These are phyloP conservation scores for Diplotaxis tenuifolia DNA, from an alignment of 345 rosid genomes.

Conservation along the genomic window DNA sequence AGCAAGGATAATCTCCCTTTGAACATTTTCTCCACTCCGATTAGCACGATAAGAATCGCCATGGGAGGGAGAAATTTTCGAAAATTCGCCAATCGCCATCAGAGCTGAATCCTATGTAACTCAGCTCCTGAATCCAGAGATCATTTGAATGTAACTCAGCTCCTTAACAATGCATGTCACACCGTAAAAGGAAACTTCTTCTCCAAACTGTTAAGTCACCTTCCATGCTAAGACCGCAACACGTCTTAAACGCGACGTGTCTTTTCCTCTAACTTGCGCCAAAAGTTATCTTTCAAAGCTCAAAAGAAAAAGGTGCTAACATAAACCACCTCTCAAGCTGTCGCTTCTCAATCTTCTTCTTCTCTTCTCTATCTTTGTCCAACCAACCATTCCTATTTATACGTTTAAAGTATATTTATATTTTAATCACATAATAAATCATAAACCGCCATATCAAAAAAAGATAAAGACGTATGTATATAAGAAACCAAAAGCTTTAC, in stretches of 20 bases:
- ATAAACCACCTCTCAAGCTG: conserved; percentile 35
- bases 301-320: conserved; percentile 35
- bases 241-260: conserved; percentile 52
- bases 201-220: conserved; percentile 31
- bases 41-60: too few species aligned
- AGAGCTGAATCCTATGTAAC: too few species aligned
- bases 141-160: too few species aligned
- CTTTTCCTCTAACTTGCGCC: conserved; percentile 43
- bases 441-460: conserved; percentile 25
- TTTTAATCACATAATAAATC: background rate
- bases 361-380: conserved; percentile 29
- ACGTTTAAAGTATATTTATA: conserved; percentile 1
- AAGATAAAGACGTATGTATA: conserved; percentile 20
- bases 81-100: too few species aligned
- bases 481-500: conserved; percentile 16
- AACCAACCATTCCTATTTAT: conserved; percentile 35
- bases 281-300: conserved; percentile 33
- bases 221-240: conserved; percentile 19
- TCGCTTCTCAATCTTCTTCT: conserved; percentile 41
- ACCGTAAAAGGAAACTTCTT: conserved; percentile 30
- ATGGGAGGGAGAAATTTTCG: too few species aligned
- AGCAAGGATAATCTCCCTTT: too few species aligned
- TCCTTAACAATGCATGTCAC: conserved; percentile 3
- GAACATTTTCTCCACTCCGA: too few species aligned
- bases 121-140: too few species aligned